Conservation (phyloP, 306 rosid species). For the Quercus parvula region DNA sequence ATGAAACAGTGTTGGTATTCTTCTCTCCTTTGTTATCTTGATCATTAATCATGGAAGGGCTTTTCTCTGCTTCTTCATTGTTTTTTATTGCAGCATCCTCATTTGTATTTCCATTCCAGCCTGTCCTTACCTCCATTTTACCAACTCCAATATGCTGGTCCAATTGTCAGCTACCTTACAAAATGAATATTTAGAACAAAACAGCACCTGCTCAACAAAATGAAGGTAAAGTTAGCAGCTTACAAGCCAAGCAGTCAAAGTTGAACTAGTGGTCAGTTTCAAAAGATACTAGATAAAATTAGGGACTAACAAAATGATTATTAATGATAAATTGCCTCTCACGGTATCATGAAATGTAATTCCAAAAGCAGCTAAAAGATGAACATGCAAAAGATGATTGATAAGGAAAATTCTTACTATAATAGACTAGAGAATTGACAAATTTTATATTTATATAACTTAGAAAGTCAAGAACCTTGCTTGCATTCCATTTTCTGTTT, state of each 20-base stretch:
- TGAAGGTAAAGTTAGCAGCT: too few relatives aligned
- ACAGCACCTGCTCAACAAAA: neutral
- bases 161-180: neutral
- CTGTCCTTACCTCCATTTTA: neutral
- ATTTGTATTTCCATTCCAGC: neutral
- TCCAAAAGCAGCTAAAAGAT: neutral
- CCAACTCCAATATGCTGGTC: neutral
- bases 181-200: neutral
- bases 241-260: too few relatives aligned
- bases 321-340: neutral
- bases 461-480: neutral
- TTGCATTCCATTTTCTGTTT: neutral
- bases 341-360: neutral
- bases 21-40: constrained; percentile 18
- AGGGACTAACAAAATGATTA: neutral
- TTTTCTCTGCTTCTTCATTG: neutral
- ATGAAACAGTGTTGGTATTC: constrained; percentile 37
- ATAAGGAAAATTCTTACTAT: neutral
- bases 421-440: neutral
- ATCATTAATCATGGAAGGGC: neutral
- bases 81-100: neutral
- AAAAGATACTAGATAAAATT: neutral
- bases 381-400: neutral
- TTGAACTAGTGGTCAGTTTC: too few relatives aligned
- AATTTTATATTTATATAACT: neutral